phyloP scores from a whole-genome alignment of 2,329 filamentous ascomycete genomes.

The Graphiopsis chlorocephala region DNA sequence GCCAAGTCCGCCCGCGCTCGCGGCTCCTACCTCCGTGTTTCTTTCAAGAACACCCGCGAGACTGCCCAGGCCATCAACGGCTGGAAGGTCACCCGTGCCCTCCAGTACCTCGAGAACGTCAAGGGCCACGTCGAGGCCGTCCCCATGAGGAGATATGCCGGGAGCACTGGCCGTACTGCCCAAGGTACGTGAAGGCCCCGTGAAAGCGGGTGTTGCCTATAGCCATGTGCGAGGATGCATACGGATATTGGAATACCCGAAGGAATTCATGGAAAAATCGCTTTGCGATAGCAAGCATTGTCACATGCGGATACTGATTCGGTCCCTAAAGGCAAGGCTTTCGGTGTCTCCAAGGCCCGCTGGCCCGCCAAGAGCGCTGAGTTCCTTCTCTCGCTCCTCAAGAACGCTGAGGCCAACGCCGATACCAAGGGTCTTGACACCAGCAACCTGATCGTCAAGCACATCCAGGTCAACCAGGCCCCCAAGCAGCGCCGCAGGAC shows the following conservation, averaged over 20 bases:
- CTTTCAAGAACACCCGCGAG: slow-evolving; percentile 99
- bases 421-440: slow-evolving; percentile 97
- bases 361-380: slow-evolving; percentile 99
- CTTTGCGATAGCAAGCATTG: slow-evolving; percentile 23
- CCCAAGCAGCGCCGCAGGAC: slow-evolving; percentile 98
- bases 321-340: slow-evolving; percentile 78
- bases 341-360: slow-evolving; percentile 95
- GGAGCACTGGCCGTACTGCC: slow-evolving; percentile 89
- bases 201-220: slow-evolving; percentile 19
- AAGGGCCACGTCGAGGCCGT: slow-evolving; percentile 95
- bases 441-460: slow-evolving; percentile 96
- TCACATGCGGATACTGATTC: slow-evolving; percentile 15
- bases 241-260: slow-evolving; percentile 22
- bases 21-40: slow-evolving; percentile 97
- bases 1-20: slow-evolving; percentile 95
- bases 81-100: slow-evolving; percentile 93
- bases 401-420: slow-evolving; percentile 96
- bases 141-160: slow-evolving; percentile 96
- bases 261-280: slow-evolving; percentile 18
- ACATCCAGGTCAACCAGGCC: slow-evolving; percentile 99
- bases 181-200: slow-evolving; percentile 73
- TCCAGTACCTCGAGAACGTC: slow-evolving; percentile 98
- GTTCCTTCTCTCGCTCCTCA: slow-evolving; percentile 94
- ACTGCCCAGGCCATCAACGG: slow-evolving; percentile 99
- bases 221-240: slow-evolving; percentile 39